Evolutionary conservation across 495 filamentous ascomycete genomes (phyloP).

Genomic region (Podospora pseudoanserina): DNA sequence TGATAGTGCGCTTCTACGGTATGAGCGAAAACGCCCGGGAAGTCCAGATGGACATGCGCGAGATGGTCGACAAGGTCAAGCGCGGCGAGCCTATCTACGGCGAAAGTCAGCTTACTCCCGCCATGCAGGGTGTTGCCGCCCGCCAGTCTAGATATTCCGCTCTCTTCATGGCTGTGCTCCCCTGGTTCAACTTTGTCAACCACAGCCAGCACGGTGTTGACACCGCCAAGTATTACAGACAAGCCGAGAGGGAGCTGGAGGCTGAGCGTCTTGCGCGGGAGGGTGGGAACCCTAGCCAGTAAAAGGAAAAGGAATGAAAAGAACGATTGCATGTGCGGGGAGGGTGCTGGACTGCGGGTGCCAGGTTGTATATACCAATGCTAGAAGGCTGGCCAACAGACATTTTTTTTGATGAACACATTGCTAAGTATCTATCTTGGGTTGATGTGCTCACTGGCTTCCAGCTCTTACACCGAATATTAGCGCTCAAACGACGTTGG

Average conservation of each 20-base stretch:
- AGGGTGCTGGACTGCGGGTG: conserved; percentile 11
- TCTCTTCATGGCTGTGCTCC: conserved; percentile 75
- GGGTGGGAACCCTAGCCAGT: conserved; percentile 8
- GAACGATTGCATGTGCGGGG: not conserved
- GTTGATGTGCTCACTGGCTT: not conserved
- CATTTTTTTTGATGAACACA: conserved; percentile 19
- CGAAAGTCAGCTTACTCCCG: conserved; percentile 65
- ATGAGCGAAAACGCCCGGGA: conserved; percentile 88
- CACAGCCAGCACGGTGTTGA: conserved; percentile 96
- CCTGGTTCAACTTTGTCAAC: conserved; percentile 98
- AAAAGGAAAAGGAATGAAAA: not conserved
- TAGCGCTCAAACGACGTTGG: too few species aligned
- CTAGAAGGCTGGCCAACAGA: conserved; percentile 21
- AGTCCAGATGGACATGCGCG: conserved; percentile 91
- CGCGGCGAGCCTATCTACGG: conserved; percentile 89
- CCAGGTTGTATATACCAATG: conserved; percentile 29
- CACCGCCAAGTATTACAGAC: conserved; percentile 95
- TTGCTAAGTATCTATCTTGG: not conserved
- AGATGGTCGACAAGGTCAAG: conserved; percentile 97
- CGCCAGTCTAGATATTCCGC: conserved; percentile 89
- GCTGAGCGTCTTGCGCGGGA: conserved; percentile 54
- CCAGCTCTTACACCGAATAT: not conserved
- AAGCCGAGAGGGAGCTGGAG: conserved; percentile 92
- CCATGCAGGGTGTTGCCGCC: conserved; percentile 90
- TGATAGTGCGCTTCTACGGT: conserved; percentile 84